phyloP scores from a whole-genome alignment of 2,329 filamentous ascomycete genomes.

The Penicillium sp. region DNA sequence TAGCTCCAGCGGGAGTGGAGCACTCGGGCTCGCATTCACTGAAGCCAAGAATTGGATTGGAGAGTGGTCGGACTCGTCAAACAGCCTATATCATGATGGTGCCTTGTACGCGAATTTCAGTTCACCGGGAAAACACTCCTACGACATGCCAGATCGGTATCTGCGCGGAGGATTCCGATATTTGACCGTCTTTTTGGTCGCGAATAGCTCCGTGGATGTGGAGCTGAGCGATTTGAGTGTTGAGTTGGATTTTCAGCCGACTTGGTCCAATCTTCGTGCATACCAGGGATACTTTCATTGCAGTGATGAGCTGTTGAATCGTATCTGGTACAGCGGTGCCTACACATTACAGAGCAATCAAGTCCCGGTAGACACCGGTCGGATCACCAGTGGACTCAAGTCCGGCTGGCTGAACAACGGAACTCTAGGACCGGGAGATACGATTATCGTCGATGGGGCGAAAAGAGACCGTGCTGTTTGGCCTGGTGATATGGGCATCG shows the following conservation, averaged over 20 bases:
- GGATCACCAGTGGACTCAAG: conserved; percentile 29
- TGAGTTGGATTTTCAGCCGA: conserved; percentile 51
- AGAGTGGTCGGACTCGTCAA: conserved; percentile 49
- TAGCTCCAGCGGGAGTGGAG: conserved; percentile 38
- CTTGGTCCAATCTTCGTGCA: conserved; percentile 52
- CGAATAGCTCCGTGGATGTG: conserved; percentile 33
- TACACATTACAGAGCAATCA: conserved; percentile 53
- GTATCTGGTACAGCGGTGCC: conserved; percentile 57
- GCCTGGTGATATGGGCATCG: conserved; percentile 53
- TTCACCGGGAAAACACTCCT: conserved; percentile 31
- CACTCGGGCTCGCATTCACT: conserved; percentile 49
- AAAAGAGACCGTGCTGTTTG: conserved; percentile 46
- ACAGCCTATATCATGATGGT: conserved; percentile 47
- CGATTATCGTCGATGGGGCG: conserved; percentile 45
- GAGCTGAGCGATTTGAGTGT: conserved; percentile 40
- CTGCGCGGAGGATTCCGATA: conserved; percentile 49
- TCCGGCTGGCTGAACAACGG: conserved; percentile 43
- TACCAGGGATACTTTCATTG: conserved; percentile 56
- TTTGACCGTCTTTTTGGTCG: conserved; percentile 41
- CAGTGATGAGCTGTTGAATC: conserved; percentile 53
- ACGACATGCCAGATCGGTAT: conserved; percentile 40
- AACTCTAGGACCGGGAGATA: conserved; percentile 40
- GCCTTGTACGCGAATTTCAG: conserved; percentile 40
- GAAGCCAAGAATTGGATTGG: conserved; percentile 52
- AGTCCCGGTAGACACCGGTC: conserved; percentile 39